Conservation (phyloP, 2,329 filamentous ascomycete genomes). For the Pyrenophora tritici-repentis region DNA sequence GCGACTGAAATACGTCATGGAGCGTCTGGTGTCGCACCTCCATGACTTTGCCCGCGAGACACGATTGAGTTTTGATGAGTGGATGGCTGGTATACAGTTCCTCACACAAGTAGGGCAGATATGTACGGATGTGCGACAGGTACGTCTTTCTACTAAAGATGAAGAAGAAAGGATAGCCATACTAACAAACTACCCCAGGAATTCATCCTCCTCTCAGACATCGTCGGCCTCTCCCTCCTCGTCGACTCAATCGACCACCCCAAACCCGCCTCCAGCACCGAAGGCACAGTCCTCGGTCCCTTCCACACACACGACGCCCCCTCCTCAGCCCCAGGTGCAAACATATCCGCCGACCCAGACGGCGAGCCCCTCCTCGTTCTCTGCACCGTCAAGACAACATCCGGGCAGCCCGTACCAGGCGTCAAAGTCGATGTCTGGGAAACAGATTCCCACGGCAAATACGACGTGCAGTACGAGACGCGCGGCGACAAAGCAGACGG, state of each 20-base stretch:
- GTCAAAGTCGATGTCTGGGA: slow-evolving; percentile 85
- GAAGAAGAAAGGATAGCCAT: too few species aligned
- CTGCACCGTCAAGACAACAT: slow-evolving; percentile 71
- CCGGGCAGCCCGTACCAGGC: slow-evolving; percentile 64
- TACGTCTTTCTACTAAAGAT: too few species aligned
- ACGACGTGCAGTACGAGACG: slow-evolving; percentile 77
- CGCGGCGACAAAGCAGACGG: slow-evolving; percentile 67
- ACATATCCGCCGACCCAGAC: slow-evolving; percentile 70
- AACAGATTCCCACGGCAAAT: slow-evolving; percentile 78
- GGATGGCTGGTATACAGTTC: slow-evolving; percentile 75
- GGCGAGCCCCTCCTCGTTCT: slow-evolving; percentile 73
- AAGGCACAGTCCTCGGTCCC: slow-evolving; percentile 79
- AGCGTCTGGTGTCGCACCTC: slow-evolving; percentile 74
- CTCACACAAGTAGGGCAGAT: slow-evolving; percentile 74
- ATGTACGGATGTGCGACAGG: slow-evolving; percentile 73
- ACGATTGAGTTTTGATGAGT: slow-evolving; percentile 74
- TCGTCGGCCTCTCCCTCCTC: slow-evolving; percentile 77
- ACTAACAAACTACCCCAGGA: slow-evolving; percentile 55
- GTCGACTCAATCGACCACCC: slow-evolving; percentile 85
- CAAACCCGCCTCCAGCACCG: slow-evolving; percentile 70
- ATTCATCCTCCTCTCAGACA: slow-evolving; percentile 82
- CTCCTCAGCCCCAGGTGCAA: slow-evolving; percentile 58
- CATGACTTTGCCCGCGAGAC: slow-evolving; percentile 85
- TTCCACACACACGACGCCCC: slow-evolving; percentile 83
- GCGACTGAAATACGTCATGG: slow-evolving; percentile 72